Base-by-base conservation (phyloP, 345 rosid species). In the Microthlaspi erraticum region DNA sequence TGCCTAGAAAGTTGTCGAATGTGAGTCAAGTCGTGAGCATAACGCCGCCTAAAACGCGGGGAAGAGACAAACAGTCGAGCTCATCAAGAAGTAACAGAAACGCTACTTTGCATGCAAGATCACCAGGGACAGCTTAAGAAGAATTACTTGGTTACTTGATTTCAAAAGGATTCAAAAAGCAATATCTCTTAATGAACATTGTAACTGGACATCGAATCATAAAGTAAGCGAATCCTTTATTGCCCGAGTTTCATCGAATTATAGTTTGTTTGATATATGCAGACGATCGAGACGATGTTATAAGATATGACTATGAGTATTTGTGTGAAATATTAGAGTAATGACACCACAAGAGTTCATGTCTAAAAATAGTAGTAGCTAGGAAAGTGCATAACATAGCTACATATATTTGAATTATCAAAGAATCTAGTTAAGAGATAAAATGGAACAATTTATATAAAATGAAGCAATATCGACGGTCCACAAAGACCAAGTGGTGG, bases 41-140 rank as follows among this genome's bases (percentile, higher is more conserved):
- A 48, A 83, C 64, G 71, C 61, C 26, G 43, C 48, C 78, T 1
- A 56, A 61, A 7, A 84, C 73, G 83, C 89, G 77, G 4, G 75
- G 83, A 50, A 70, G 66, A 64, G 84, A 73, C 14, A 70, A 81
- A 72, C 76, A 82, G 77, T 83, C 79, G 5, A 66, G 79, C 36
- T 78, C 85, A n/a, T 78, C 85, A n/a, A 81, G 85, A 75, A 87
- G 78, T 29, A 85, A 79, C 36, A 83, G 83, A 17, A 82, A 81
- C 79, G 76, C 78, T 20, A 74, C 17, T 53, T 53, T 67, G 53
- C 52, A 12, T 54, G 6, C 53, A 38, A 31, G 16, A 67, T 67
- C 41, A 43, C 36, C 31, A 66, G 18, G 41, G 39, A 6, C 62
- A 54, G 18, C 61, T 53, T 41, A 53, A 52, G 18, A 11, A 54